Evolutionary conservation across 139 green algal genomes (phyloP).

Genomic region (Ulvella scutata): DNA sequence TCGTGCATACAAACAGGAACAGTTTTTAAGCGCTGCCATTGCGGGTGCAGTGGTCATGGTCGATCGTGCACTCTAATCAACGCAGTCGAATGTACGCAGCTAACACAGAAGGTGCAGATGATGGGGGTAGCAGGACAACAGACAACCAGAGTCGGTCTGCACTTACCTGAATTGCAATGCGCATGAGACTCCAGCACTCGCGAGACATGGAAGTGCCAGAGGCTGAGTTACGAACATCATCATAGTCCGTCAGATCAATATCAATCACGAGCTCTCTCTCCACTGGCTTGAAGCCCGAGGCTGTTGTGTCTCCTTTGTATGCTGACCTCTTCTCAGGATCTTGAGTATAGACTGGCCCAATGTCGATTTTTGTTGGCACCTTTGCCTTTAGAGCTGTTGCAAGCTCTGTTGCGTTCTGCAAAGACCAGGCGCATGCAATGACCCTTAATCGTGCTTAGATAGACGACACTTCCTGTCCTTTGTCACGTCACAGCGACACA

Average conservation of each 20-base stretch:
- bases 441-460: too few relatives aligned
- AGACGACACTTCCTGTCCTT: too few relatives aligned
- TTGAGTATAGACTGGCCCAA: constrained; percentile 89
- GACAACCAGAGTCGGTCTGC: too few relatives aligned
- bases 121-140: not conserved
- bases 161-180: constrained; percentile 68
- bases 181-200: constrained; percentile 94
- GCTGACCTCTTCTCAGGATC: constrained; percentile 62
- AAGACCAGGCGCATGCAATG: not conserved
- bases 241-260: constrained; percentile 97
- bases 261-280: constrained; percentile 97
- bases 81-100: too few relatives aligned
- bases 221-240: constrained; percentile 90
- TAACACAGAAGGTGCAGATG: too few relatives aligned
- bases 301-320: constrained; percentile 24
- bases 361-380: constrained; percentile 91
- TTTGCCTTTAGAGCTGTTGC: constrained; percentile 40
- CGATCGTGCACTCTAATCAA: too few relatives aligned
- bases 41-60: too few relatives aligned
- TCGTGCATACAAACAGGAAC: too few relatives aligned
- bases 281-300: constrained; percentile 52
- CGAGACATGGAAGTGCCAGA: constrained; percentile 73
- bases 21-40: too few relatives aligned
- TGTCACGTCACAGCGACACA: not conserved
- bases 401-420: constrained; percentile 60